Evolutionary conservation across 1,284 basidiomycete genomes (phyloP), one percentile per base, ranked within the genome.

Genomic region (Anthracocystis panici-leucophaei): DNA sequence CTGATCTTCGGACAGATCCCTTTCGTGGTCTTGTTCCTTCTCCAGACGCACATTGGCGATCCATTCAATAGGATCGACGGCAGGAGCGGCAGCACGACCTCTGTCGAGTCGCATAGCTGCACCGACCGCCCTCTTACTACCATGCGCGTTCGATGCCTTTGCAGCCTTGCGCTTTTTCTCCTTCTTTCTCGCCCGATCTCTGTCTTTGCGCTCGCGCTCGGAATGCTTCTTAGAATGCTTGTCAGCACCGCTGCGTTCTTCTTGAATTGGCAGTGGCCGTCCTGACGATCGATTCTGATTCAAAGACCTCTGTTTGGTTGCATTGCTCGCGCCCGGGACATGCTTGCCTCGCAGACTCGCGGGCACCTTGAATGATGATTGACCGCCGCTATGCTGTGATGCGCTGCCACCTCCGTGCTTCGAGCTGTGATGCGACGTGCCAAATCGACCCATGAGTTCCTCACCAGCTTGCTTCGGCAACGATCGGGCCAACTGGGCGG

Each of bases 1-100:
- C 21, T 65, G 57, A 11, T 65, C 68, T 21, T 71, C 67, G 12
- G 61, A 61, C 0, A 57, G 33, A 27, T 45, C 38, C 16, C 49
- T 18, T 35, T 65, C 65, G 20, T 59, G 29, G 31, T 55, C 54
- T 16, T 48, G 45, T n/a, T 79, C 65, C 46, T 78, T 74, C 33
- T 75, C 71, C 33, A 80, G 59, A 1, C 75, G 60, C 27, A 78
- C 77, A 31, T 80, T 75, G 41, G 77, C 66, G 35, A 82, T 80
- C 78, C 75, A 79, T 16, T 73, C 76, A 29, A 80, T 62, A 14
- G 79, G 72, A 21, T 81, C 79, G 8, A 76, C 68, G 2, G 65
- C 65, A 2, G 73, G 58, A 14, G 64, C 73, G 8, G 68, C 59
- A 29, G 65, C 29, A 5, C 73, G 60, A 20, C 64, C 73, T 40